Conservation (phyloP, 2,329 filamentous ascomycete species). For the Capronia coronata region DNA sequence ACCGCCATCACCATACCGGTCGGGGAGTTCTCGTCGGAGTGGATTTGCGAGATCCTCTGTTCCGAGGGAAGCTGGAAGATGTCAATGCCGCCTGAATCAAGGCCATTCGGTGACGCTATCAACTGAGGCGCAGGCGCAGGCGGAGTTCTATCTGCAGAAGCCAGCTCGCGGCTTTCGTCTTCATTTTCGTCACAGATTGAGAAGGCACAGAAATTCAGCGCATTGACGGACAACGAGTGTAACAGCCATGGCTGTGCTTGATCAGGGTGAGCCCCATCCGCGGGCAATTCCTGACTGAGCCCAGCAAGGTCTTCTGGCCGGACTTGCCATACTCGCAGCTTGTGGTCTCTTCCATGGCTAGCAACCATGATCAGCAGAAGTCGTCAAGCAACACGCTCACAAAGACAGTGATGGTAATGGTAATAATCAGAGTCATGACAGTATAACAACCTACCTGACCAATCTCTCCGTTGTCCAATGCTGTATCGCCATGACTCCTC, state of each 20-base stretch:
- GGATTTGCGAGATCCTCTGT: constrained; percentile 56
- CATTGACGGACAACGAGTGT: constrained; percentile 76
- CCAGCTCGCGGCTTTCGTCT: constrained; percentile 5
- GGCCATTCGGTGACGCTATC: constrained; percentile 72
- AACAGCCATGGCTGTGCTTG: constrained; percentile 71
- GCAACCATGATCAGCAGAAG: too few species aligned
- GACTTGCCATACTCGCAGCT: constrained; percentile 77
- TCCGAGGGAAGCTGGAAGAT: constrained; percentile 77
- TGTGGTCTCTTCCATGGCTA: constrained; percentile 87
- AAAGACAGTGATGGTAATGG: too few species aligned
- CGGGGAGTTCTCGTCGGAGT: constrained; percentile 39
- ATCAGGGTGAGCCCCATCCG: constrained; percentile 51
- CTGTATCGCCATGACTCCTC: constrained; percentile 66
- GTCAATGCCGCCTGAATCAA: constrained; percentile 70
- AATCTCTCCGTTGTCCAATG: constrained; percentile 67
- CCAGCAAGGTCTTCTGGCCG: constrained; percentile 51
- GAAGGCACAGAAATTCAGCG: constrained; percentile 92
- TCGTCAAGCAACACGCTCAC: too few species aligned
- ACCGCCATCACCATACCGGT: constrained; percentile 83
- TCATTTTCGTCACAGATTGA: constrained; percentile 48
- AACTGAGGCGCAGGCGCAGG: constrained; percentile 34
- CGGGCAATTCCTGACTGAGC: constrained; percentile 63
- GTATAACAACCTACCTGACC: constrained; percentile 84
- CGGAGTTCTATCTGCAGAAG: neutral
- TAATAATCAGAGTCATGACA: too few species aligned